phyloP scores from a whole-genome alignment of 1,284 basidiomycete species.

The Ceratobasidium sp. region DNA sequence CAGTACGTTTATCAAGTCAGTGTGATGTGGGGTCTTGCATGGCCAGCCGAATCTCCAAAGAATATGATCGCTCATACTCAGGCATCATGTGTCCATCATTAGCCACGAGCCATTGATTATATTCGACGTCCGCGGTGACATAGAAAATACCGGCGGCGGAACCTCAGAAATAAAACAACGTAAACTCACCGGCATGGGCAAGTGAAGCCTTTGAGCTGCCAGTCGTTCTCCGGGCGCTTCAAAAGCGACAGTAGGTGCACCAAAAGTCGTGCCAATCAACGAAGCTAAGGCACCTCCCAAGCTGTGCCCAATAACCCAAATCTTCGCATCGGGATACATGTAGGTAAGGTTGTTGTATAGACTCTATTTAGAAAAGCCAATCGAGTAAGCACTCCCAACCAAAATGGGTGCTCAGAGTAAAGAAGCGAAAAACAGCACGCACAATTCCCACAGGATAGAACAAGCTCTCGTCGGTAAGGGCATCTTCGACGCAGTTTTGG shows the following conservation, averaged over 20 bases:
- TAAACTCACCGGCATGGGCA: slow-evolving; percentile 66
- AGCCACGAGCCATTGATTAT: too few species aligned
- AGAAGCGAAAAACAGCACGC: slow-evolving; percentile 49
- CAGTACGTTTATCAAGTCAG: background rate
- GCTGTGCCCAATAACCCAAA: slow-evolving; percentile 92
- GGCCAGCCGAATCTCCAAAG: background rate
- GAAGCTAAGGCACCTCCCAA: slow-evolving; percentile 89
- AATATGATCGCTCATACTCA: background rate
- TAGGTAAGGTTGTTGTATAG: slow-evolving; percentile 82
- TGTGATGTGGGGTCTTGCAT: background rate
- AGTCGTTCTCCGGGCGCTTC: slow-evolving; percentile 88
- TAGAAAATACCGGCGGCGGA: background rate
- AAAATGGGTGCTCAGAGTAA: background rate
- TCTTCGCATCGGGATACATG: slow-evolving; percentile 82
- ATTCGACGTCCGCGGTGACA: too few species aligned
- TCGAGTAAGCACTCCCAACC: background rate
- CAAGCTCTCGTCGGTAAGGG: slow-evolving; percentile 86
- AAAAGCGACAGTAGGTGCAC: slow-evolving; percentile 91
- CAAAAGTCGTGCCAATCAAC: slow-evolving; percentile 90
- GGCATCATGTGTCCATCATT: too few species aligned
- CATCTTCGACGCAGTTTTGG: slow-evolving; percentile 79
- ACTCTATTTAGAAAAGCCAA: slow-evolving; percentile 52
- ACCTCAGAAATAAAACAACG: background rate
- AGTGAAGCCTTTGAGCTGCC: slow-evolving; percentile 84
- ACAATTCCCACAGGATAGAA: slow-evolving; percentile 88